Percentiles rank a stretch among this genome's conserved stretches.
phyloP scores from a whole-genome alignment of 2,329 filamentous ascomycete species.

The Colletotrichum echinochloae region DNA sequence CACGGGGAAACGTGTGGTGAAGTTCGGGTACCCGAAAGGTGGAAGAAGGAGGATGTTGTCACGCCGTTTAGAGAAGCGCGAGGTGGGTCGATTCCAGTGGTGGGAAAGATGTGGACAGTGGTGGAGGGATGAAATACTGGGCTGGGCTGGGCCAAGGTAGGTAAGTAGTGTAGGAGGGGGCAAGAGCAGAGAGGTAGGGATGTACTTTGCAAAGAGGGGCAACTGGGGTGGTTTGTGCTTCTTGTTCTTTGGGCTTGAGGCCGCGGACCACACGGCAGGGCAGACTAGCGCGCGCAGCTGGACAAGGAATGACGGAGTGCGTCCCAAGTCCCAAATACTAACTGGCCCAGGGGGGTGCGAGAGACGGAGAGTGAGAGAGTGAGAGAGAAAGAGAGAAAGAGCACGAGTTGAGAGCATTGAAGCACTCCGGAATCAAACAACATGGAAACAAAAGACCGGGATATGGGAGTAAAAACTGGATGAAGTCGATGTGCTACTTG shows the following conservation, averaged over 20 bases:
- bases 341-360: conserved; percentile 10
- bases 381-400: too few species aligned
- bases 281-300: conserved; percentile 40
- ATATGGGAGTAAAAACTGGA: not conserved
- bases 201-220: conserved; percentile 37
- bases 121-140: conserved; percentile 4
- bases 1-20: conserved; percentile 22
- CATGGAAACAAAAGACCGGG: not conserved
- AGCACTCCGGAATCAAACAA: not conserved
- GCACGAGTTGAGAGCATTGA: not conserved
- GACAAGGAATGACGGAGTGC: conserved; percentile 39
- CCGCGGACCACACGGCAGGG: conserved; percentile 39
- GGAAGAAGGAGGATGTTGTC: conserved; percentile 34
- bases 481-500: not conserved
- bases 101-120: conserved; percentile 26
- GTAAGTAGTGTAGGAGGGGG: too few species aligned
- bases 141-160: conserved; percentile 6
- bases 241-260: conserved; percentile 27
- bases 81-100: conserved; percentile 31
- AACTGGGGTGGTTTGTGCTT: conserved; percentile 26
- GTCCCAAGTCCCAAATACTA: conserved; percentile 32
- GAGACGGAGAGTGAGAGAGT: not conserved
- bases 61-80: conserved; percentile 34
- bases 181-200: conserved; percentile 22
- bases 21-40: conserved; percentile 30